Conservation (phyloP, 495 filamentous ascomycete species). For the Penicillium bovifimosum region DNA sequence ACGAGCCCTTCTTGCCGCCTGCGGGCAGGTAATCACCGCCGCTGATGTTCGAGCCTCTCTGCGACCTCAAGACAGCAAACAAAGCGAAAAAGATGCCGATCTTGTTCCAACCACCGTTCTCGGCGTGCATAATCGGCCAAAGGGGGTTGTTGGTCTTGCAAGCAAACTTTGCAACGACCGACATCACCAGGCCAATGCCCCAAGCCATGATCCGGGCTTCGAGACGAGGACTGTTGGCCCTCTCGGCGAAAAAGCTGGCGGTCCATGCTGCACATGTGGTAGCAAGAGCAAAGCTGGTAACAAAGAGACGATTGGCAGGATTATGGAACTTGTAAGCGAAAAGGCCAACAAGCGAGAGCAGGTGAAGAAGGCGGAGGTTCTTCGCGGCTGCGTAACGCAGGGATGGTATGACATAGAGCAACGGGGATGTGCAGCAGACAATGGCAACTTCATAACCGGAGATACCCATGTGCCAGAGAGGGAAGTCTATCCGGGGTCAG, state of each 20-base stretch:
- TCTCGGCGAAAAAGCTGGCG: constrained; percentile 72
- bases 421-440: constrained; percentile 75
- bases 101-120: constrained; percentile 92
- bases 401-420: constrained; percentile 67
- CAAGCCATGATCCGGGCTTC: constrained; percentile 78
- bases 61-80: constrained; percentile 66
- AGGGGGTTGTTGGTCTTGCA: constrained; percentile 96
- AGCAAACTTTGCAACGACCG: constrained; percentile 86
- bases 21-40: constrained; percentile 46
- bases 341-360: constrained; percentile 74
- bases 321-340: constrained; percentile 68
- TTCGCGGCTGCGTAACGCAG: constrained; percentile 61
- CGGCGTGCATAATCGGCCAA: constrained; percentile 86
- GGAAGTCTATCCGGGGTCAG: constrained; percentile 63
- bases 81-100: constrained; percentile 70
- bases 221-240: constrained; percentile 64
- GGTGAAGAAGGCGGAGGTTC: constrained; percentile 63
- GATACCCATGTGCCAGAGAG: constrained; percentile 99
- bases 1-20: constrained; percentile 57
- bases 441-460: constrained; percentile 92
- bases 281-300: constrained; percentile 70
- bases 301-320: constrained; percentile 73
- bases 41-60: constrained; percentile 50
- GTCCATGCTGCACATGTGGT: constrained; percentile 78
- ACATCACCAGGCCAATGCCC: constrained; percentile 75